These are phyloP conservation scores for Begonia peltatifolia DNA, from an alignment of 306 rosid species.

Conservation along the genomic window DNA sequence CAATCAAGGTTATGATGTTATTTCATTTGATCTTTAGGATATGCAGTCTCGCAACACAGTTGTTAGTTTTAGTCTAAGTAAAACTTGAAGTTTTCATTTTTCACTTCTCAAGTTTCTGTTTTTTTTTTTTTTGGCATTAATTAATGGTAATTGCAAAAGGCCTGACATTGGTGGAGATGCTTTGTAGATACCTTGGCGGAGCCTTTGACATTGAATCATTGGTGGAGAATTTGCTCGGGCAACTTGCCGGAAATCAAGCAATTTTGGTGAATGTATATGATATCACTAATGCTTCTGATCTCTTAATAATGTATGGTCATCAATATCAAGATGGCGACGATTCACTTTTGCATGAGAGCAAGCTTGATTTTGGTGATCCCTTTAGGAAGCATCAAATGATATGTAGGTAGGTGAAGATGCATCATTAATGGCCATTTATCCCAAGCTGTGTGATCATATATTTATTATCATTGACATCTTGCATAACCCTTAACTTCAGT, in stretches of 20 bases:
- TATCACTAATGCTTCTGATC: slow-evolving; percentile 65
- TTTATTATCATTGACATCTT: too few species aligned
- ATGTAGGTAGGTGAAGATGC: slow-evolving; percentile 46
- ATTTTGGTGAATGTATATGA: slow-evolving; percentile 85
- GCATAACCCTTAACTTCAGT: too few species aligned
- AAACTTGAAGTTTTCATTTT: not conserved
- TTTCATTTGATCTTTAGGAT: too few species aligned
- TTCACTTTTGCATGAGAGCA: slow-evolving; percentile 64
- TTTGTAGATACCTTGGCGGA: slow-evolving; percentile 80
- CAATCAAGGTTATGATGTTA: too few species aligned
- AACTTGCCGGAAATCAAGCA: slow-evolving; percentile 89
- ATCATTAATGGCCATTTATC: not conserved
- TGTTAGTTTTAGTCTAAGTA: not conserved
- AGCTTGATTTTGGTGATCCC: slow-evolving; percentile 97
- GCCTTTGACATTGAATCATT: slow-evolving; percentile 97
- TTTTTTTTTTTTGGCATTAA: slow-evolving; percentile 3
- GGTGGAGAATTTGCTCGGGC: slow-evolving; percentile 96
- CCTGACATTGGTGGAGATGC: slow-evolving; percentile 12
- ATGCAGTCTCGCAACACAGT: too few species aligned
- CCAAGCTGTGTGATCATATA: too few species aligned
- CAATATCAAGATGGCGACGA: slow-evolving; percentile 66
- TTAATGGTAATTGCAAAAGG: slow-evolving; percentile 12
- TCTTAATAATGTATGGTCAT: slow-evolving; percentile 79
- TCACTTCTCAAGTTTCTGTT: not conserved
- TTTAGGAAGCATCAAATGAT: slow-evolving; percentile 83